These are phyloP conservation scores for Solanum paucissectum DNA, from an alignment of 257 asterid species.

Conservation along the genomic window DNA sequence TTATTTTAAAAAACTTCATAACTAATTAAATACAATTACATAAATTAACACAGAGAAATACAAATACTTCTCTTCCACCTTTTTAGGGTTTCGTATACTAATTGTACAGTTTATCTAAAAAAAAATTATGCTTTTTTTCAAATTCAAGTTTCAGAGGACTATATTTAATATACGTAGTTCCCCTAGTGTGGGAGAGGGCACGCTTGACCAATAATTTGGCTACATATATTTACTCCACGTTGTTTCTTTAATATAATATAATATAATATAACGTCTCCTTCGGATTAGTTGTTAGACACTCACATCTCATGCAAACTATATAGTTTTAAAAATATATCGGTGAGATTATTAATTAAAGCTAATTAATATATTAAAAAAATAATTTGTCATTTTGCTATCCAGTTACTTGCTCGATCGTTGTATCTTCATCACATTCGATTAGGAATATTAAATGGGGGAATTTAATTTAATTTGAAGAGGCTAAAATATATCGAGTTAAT, in stretches of 20 bases:
- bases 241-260: neutral
- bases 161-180: neutral
- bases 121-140: too few species aligned
- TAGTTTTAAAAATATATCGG: neutral
- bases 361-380: neutral
- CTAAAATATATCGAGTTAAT: neutral
- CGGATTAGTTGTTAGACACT: neutral
- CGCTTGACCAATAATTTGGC: neutral
- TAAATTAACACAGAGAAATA: too few species aligned
- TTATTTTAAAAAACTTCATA: too few species aligned
- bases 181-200: neutral
- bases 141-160: neutral
- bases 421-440: neutral
- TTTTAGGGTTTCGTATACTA: neutral
- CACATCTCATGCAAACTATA: neutral
- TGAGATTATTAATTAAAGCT: neutral
- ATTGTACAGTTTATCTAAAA: neutral
- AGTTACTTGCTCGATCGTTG: neutral
- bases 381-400: neutral
- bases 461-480: fast-evolving
- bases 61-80: neutral
- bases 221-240: neutral
- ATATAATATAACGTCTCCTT: neutral
- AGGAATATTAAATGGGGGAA: neutral
- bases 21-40: too few species aligned